Evolutionary conservation across 495 filamentous ascomycete genomes (phyloP).

Genomic region (Thozetella sp.): DNA sequence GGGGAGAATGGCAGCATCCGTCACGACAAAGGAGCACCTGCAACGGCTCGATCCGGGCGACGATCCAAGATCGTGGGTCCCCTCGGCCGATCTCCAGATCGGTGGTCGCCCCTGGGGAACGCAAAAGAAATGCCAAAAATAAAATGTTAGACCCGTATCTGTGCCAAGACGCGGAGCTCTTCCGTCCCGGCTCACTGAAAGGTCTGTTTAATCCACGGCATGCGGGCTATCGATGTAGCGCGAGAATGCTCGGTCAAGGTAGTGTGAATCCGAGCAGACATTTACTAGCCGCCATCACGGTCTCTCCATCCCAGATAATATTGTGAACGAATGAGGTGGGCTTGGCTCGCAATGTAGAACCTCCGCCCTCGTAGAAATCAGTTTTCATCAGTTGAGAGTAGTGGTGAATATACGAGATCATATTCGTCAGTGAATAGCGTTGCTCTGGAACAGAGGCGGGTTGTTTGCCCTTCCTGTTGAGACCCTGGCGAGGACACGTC

Average conservation of each 20-base stretch:
- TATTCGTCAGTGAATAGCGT: too few species aligned
- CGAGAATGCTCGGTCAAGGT: slow-evolving; percentile 52
- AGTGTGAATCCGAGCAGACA: slow-evolving; percentile 48
- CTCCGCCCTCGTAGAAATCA: too few species aligned
- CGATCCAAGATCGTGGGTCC: too few species aligned
- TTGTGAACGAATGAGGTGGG: neutral
- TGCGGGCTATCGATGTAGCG: slow-evolving; percentile 53
- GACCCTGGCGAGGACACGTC: too few species aligned
- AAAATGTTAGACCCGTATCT: slow-evolving; percentile 92
- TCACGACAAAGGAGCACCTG: too few species aligned
- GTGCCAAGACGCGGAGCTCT: slow-evolving; percentile 78
- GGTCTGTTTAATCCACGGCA: slow-evolving; percentile 60
- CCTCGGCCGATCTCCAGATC: too few species aligned
- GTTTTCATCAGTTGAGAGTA: too few species aligned
- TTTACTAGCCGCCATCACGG: slow-evolving; percentile 39
- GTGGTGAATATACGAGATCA: too few species aligned
- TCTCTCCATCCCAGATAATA: neutral
- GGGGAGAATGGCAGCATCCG: neutral
- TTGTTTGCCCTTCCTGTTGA: too few species aligned
- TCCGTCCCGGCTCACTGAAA: slow-evolving; percentile 86
- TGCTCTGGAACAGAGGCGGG: too few species aligned
- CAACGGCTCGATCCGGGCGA: too few species aligned
- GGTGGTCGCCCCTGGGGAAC: too few species aligned
- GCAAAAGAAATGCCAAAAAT: neutral
- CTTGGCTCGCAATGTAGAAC: neutral